Base-by-base conservation (phyloP, 2,329 filamentous ascomycete genomes). In the Verticillium isaacii region DNA sequence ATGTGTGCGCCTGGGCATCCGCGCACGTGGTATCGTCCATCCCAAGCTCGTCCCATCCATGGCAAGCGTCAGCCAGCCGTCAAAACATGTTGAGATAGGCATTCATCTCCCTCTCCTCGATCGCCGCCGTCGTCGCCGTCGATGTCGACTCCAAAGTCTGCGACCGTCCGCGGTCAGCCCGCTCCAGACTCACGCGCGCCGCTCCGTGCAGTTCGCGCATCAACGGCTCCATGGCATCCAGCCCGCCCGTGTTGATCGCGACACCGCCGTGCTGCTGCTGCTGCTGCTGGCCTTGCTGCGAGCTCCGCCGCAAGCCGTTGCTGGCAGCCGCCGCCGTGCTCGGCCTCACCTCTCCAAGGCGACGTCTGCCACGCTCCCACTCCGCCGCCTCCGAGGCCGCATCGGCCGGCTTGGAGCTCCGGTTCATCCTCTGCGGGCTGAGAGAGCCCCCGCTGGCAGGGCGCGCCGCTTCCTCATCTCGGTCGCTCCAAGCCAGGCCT, bases 211-310 rank as follows among this genome's bases (percentile, higher is more conserved):
- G 67, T 68, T 80, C 78, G 60, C 76, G 72, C 75, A 80, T 81
- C 56, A 81, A 64, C 9, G 78, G 77, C 68, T 80, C 78, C 25
- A 81, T 73, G 5, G 72, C 69, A 32, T 76, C 77, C 61, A 80
- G 66, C 5, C 76, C 74, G 57, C 70, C 60, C 23, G 45, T 50
- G 19, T 54, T 56, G 3, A n/a, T 50, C 19, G 5, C 45, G 45
- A 5, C 45, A 3, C 32, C 19, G 19, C 32, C 17, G 7, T 19
- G 29, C 54, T 34, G 52, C 23, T 56, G 54, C 32, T n/a, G n/a
- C n/a, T 32, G 52, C 15, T 56, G 54, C 32, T 34, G n/a, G 9
- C 19, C 8, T 50, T 23, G 37, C 6, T 41, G 37, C 5, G 37
- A n/a, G 6, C 15, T 41, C 37, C 37, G 37, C 14, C 37, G 14